Percentiles rank a stretch among this genome's conserved stretches.
These are phyloP conservation scores for Tagetes erecta DNA, from an alignment of 129 eudicot species.

Conservation along the genomic window DNA sequence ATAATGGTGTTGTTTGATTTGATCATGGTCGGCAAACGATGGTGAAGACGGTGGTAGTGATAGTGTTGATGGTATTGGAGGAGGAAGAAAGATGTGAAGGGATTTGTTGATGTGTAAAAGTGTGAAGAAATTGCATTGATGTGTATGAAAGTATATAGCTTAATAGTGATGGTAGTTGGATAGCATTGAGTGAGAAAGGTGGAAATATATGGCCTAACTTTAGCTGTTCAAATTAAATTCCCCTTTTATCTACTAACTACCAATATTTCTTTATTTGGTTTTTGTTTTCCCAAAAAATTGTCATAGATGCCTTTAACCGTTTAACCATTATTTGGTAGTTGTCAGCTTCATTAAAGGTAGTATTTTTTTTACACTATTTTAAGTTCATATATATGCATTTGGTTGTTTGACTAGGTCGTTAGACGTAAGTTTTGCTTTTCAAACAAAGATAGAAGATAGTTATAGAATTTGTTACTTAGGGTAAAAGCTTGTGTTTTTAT, in stretches of 20 bases:
- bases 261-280: constrained; percentile 40
- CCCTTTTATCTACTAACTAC: constrained; percentile 44
- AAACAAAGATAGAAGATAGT: neutral
- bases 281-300: constrained; percentile 8
- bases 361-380: constrained; percentile 7
- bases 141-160: constrained; percentile 30
- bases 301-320: constrained; percentile 11
- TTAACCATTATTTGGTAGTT: constrained; percentile 35
- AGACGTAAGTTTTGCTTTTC: neutral
- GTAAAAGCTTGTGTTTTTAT: too few relatives aligned
- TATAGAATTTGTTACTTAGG: too few relatives aligned
- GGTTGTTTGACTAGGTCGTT: neutral
- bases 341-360: constrained; percentile 38
- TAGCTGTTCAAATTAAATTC: constrained; percentile 45
- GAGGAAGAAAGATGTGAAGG: neutral
- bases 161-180: constrained; percentile 34
- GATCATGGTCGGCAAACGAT: constrained; percentile 24
- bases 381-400: neutral
- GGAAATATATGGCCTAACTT: constrained; percentile 39
- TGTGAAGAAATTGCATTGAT: constrained; percentile 28
- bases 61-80: neutral
- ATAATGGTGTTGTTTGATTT: constrained; percentile 23
- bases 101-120: constrained; percentile 20
- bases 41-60: neutral
- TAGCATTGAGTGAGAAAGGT: constrained; percentile 46